phyloP scores from a whole-genome alignment of 352 stramenopile genomes.

The Phytophthora macrochlamydospora region DNA sequence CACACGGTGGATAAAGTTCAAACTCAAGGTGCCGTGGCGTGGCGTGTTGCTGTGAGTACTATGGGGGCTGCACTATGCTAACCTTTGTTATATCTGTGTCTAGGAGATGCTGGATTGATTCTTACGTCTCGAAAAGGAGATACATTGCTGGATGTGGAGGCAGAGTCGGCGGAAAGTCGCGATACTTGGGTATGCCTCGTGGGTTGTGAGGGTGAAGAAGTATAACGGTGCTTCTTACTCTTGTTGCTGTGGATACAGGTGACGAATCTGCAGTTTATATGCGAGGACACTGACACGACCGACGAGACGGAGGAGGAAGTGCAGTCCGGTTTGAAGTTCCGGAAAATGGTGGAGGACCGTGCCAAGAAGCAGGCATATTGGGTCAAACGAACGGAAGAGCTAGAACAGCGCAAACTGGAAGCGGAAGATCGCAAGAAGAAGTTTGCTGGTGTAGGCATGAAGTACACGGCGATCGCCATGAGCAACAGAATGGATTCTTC shows the following conservation, averaged over 20 bases:
- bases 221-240: not conserved
- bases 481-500: slow-evolving; percentile 47
- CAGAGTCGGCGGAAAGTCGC: slow-evolving; percentile 60
- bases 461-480: slow-evolving; percentile 85
- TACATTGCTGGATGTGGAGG: slow-evolving; percentile 72
- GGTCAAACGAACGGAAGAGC: slow-evolving; percentile 73
- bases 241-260: slow-evolving; percentile 35
- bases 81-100: not conserved
- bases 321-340: slow-evolving; percentile 54
- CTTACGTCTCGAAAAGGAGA: slow-evolving; percentile 70
- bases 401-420: slow-evolving; percentile 75
- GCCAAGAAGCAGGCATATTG: slow-evolving; percentile 83
- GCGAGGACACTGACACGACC: slow-evolving; percentile 52
- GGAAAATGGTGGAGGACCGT: slow-evolving; percentile 77
- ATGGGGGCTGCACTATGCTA: no score
- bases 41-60: no score
- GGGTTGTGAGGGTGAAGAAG: not conserved
- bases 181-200: slow-evolving; percentile 62
- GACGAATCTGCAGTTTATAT: slow-evolving; percentile 76
- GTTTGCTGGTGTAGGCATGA: slow-evolving; percentile 73
- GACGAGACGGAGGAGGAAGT: slow-evolving; percentile 39
- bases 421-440: slow-evolving; percentile 83
- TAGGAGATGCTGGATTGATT: slow-evolving; percentile 49
- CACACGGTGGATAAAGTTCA: slow-evolving; percentile 58
- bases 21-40: slow-evolving; percentile 44